Conservation (phyloP, 257 asterid genomes). For the Solanum chmielewskii region DNA sequence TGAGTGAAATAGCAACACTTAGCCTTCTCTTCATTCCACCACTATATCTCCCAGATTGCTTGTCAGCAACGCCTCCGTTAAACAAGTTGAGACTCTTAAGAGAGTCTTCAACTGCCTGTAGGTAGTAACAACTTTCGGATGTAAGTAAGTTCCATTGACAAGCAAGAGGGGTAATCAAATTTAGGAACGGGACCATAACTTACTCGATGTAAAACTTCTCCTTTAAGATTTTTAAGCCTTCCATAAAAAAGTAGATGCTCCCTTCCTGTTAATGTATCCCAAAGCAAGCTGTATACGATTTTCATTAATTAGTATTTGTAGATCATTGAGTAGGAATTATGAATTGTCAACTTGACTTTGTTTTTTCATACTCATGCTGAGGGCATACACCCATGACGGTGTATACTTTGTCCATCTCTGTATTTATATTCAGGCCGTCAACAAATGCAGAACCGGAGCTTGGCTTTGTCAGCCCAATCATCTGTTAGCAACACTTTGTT, state of each 20-base stretch:
- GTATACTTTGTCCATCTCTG: slow-evolving; percentile 70
- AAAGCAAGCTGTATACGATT: slow-evolving; percentile 43
- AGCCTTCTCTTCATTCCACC: slow-evolving; percentile 99
- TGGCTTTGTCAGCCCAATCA: slow-evolving; percentile 90
- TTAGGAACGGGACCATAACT: slow-evolving; percentile 1
- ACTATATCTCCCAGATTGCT: slow-evolving; percentile 77
- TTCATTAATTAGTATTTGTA: not conserved
- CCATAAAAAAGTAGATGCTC: slow-evolving; percentile 95
- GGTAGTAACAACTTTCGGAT: not conserved
- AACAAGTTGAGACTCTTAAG: slow-evolving; percentile 77
- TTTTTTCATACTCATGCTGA: slow-evolving; percentile 74
- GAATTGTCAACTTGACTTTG: not conserved
- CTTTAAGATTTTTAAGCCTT: slow-evolving; percentile 91
- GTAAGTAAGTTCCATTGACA: not conserved
- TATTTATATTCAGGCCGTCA: slow-evolving; percentile 60
- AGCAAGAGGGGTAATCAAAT: not conserved
- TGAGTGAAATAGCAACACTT: slow-evolving; percentile 93
- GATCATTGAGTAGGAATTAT: not conserved
- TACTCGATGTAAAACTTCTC: slow-evolving; percentile 58
- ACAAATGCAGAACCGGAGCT: slow-evolving; percentile 83
- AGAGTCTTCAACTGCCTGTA: slow-evolving; percentile 93
- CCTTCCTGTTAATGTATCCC: slow-evolving; percentile 83
- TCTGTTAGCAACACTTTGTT: slow-evolving; percentile 28
- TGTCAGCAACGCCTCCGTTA: slow-evolving; percentile 92
- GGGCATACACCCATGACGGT: slow-evolving; percentile 99